These are phyloP conservation scores for Trichophyton mentagrophytes DNA, from an alignment of 2,329 filamentous ascomycete genomes.

Conservation along the genomic window DNA sequence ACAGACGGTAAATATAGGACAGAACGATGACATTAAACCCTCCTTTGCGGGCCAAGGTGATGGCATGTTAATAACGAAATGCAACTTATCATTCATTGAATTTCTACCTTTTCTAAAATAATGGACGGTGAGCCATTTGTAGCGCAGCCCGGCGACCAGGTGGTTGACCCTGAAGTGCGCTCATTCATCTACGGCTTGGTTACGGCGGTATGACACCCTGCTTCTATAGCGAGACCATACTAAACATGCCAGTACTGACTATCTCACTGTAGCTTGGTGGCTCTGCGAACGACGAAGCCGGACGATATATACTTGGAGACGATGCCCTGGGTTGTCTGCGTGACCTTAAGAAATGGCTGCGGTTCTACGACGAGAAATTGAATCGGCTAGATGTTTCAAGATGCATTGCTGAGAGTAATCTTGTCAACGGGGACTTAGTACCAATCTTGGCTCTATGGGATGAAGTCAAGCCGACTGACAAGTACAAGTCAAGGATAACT, in stretches of 20 bases:
- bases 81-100: not conserved
- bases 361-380: constrained; percentile 82
- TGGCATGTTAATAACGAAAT: not conserved
- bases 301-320: constrained; percentile 78
- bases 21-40: not conserved
- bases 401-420: constrained; percentile 79
- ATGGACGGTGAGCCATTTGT: constrained; percentile 32
- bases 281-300: constrained; percentile 63
- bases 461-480: constrained; percentile 57
- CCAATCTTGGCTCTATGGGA: constrained; percentile 79
- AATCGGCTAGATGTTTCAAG: constrained; percentile 91
- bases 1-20: not conserved
- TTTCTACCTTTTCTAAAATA: constrained; percentile 9
- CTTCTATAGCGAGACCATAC: not conserved
- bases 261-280: constrained; percentile 60
- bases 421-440: constrained; percentile 80
- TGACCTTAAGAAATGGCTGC: constrained; percentile 90
- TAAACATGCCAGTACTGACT: not conserved
- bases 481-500: constrained; percentile 63
- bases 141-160: constrained; percentile 27
- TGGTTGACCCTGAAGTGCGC: constrained; percentile 82
- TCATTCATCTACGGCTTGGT: constrained; percentile 89
- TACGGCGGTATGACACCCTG: constrained; percentile 60
- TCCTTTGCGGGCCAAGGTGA: not conserved
- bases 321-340: constrained; percentile 84